A percentile compares a stretch with the other conserved stretches of the same genome.
These are phyloP conservation scores for Cladosporium sphaerospermum DNA, from an alignment of 2,329 filamentous ascomycete genomes.

Conservation along the genomic window DNA sequence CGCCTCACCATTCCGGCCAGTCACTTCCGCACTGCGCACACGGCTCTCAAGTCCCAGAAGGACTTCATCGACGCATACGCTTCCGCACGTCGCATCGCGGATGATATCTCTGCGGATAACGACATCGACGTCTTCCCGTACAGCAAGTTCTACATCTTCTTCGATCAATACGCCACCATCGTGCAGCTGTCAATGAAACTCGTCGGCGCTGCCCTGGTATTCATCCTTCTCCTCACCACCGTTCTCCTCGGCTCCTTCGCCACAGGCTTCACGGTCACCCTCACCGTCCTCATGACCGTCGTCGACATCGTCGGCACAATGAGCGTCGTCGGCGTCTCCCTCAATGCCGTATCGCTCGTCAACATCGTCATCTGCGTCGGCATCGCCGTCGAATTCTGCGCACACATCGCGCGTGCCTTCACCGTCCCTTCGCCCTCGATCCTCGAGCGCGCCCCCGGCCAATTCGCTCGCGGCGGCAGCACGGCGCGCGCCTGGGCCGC, in stretches of 20 bases:
- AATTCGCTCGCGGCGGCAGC: constrained; percentile 49
- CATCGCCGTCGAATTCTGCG: constrained; percentile 95
- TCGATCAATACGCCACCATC: constrained; percentile 90
- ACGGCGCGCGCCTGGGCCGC: constrained; percentile 89
- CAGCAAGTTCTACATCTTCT: constrained; percentile 97
- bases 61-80: constrained; percentile 92
- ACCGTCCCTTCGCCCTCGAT: constrained; percentile 82
- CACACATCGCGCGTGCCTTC: constrained; percentile 91
- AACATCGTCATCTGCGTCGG: constrained; percentile 97
- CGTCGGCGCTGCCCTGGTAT: constrained; percentile 72
- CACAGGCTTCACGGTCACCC: constrained; percentile 75
- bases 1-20: constrained; percentile 66
- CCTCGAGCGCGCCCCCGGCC: constrained; percentile 64
- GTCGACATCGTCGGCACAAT: constrained; percentile 93
- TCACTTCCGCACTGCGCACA: constrained; percentile 89
- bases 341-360: constrained; percentile 92
- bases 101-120: constrained; percentile 64
- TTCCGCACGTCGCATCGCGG: constrained; percentile 79
- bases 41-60: constrained; percentile 74
- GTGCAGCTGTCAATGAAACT: constrained; percentile 72
- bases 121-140: constrained; percentile 91
- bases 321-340: constrained; percentile 78
- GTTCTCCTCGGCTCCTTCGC: constrained; percentile 75
- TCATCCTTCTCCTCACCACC: constrained; percentile 76
- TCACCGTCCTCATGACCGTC: constrained; percentile 88